Base-by-base conservation (phyloP, 805 yeast genomes). In the Blastobotrys muscicola region DNA sequence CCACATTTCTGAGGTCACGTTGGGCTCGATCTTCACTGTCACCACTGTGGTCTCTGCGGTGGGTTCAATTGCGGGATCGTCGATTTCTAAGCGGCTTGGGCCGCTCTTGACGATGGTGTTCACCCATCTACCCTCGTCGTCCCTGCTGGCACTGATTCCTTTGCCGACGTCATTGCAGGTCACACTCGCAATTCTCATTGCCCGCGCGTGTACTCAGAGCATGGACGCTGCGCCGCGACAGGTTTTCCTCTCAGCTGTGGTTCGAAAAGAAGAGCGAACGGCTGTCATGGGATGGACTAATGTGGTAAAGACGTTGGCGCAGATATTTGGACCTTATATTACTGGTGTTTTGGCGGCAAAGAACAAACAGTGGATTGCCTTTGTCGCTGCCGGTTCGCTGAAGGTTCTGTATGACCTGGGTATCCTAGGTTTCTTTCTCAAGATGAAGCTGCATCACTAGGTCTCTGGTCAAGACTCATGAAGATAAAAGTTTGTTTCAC, bases 151-250 rank as follows among this genome's bases (percentile, higher is more conserved):
- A 3, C 42, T 69, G 14, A 65, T 77, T n/a, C 83, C 85, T 5
- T 48, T 73, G 3, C 66, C 72, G 8, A 65, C 70, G 13, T 44
- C 50, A 11, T 54, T 59, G 15, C 50, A 65, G 9, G 47, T 57
- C 0, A 80, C 89, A 1, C 65, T 82, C 2, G 31, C 66, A 0
- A 60, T 79, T 9, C 67, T 82, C 36, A 48, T 79, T 5, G 56
- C 74, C 14, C 76, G 82, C 50, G 80, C 77, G 47, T 65, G 79
- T 8, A 75, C 85, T 0, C 65, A 80, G 1, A 77, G 87, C 2
- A 85, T 85, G 87, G 95, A 86, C 58, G 94, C 84, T 15, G 89
- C 86, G 3, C 95, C 95, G 8, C 74, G 95, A 41, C 95, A 86
- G 61, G 75, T 85, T 5, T 66, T 86, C 36, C 64, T 86, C 42